Evolutionary conservation across 2,329 filamentous ascomycete species (phyloP).

Genomic region (Colletotrichum echinochloae): DNA sequence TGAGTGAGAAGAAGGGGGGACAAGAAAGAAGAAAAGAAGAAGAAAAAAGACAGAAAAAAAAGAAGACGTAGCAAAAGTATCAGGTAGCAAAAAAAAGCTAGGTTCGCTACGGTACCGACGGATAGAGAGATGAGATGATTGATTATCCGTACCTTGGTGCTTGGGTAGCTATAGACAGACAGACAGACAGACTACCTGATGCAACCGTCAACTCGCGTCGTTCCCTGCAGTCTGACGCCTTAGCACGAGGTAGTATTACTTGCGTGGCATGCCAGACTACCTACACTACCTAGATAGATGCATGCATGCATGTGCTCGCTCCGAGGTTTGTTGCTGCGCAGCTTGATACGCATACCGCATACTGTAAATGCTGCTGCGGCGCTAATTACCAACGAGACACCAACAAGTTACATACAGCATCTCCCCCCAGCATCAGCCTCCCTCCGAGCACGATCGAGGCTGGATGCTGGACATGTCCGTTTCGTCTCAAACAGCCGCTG

Average conservation of each 20-base stretch:
- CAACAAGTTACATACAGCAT: no score
- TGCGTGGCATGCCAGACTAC: slow-evolving; percentile 1
- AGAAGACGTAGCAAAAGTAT: no score
- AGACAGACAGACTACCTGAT: slow-evolving; percentile 2
- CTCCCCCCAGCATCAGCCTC: not conserved
- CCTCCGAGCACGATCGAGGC: not conserved
- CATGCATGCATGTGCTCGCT: no score
- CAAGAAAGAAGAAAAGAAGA: not conserved
- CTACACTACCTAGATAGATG: no score
- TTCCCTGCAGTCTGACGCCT: not conserved
- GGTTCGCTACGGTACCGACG: no score
- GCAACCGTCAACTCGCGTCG: not conserved
- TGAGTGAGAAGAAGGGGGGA: not conserved
- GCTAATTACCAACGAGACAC: not conserved
- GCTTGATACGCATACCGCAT: not conserved
- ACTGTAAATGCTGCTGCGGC: not conserved
- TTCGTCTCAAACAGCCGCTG: not conserved
- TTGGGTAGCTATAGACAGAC: no score
- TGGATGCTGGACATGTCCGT: not conserved
- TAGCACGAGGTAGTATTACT: slow-evolving; percentile 5
- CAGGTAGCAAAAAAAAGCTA: not conserved
- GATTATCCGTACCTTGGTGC: no score
- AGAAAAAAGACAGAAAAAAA: not conserved
- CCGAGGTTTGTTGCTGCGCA: no score
- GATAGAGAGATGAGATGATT: not conserved